phyloP scores from a whole-genome alignment of 1,139 yeast genomes.

The Debaryomyces coudertii region DNA sequence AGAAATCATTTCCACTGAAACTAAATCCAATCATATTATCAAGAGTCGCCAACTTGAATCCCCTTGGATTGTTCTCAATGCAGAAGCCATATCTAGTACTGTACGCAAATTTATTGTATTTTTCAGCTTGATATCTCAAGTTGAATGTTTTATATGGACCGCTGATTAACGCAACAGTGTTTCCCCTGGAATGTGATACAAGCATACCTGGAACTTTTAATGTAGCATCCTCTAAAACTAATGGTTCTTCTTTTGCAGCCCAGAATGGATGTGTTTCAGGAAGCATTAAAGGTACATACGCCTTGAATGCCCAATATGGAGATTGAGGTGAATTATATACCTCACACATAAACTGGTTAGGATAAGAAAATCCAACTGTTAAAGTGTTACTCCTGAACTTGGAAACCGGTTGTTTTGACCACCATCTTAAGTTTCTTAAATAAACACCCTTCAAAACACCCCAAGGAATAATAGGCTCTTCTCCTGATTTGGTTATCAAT shows the following conservation, averaged over 20 bases:
- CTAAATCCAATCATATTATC: conserved; percentile 23
- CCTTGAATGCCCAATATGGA: conserved; percentile 32
- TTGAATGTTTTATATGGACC: conserved; percentile 26
- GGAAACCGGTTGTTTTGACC: conserved; percentile 28
- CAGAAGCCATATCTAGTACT: conserved; percentile 31
- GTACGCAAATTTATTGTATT: conserved; percentile 33
- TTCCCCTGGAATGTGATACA: conserved; percentile 22
- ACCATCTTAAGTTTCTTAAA: conserved; percentile 28
- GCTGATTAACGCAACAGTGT: conserved; percentile 26
- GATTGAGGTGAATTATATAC: conserved; percentile 31
- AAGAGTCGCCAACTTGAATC: conserved; percentile 21
- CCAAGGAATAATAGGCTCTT: conserved; percentile 16
- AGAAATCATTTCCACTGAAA: conserved; percentile 13
- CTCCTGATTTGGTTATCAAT: conserved; percentile 18
- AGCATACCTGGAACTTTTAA: conserved; percentile 20
- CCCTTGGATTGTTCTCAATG: conserved; percentile 20
- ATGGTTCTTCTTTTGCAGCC: conserved; percentile 16
- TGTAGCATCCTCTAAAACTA: conserved; percentile 8
- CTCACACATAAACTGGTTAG: conserved; percentile 29
- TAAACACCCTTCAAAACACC: conserved; percentile 28
- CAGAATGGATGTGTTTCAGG: conserved; percentile 22
- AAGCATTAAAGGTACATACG: conserved; percentile 21
- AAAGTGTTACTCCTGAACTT: conserved; percentile 21
- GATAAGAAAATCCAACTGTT: conserved; percentile 30
- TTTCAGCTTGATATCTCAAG: conserved; percentile 24